phyloP scores from a whole-genome alignment of 139 green algal genomes.

The Chlorella sp. region DNA sequence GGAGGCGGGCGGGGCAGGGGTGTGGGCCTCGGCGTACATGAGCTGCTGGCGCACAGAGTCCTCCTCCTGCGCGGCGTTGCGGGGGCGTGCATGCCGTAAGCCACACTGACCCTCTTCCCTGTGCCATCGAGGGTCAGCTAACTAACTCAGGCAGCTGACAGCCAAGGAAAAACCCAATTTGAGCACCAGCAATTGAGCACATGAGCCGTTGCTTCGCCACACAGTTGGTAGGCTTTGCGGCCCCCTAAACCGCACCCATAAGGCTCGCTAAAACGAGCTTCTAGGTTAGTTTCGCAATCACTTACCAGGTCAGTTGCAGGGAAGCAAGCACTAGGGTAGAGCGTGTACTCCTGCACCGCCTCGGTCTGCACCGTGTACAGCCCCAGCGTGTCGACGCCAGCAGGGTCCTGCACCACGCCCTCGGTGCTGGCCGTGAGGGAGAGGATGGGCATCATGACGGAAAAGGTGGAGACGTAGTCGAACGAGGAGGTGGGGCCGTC shows the following conservation, averaged over 20 bases:
- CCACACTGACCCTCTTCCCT: no score
- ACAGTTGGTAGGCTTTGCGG: background rate
- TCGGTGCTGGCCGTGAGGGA: conserved; percentile 45
- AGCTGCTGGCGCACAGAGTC: background rate
- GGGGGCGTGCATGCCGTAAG: no score
- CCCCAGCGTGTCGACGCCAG: background rate
- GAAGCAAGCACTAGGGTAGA: conserved; percentile 54
- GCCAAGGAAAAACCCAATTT: no score
- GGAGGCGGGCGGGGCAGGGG: background rate
- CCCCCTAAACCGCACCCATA: background rate
- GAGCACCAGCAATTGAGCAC: background rate
- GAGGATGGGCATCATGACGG: conserved; percentile 70
- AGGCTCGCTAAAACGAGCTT: background rate
- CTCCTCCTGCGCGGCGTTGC: background rate
- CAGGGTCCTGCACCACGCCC: background rate
- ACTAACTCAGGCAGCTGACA: no score
- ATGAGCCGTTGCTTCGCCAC: background rate
- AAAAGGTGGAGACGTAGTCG: conserved; percentile 62
- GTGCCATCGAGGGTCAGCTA: no score
- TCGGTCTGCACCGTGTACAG: conserved; percentile 64
- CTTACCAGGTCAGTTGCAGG: conserved; percentile 12
- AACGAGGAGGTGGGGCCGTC: conserved; percentile 28
- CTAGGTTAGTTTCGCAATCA: background rate
- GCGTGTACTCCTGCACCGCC: conserved; percentile 80
- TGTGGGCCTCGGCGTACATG: background rate